Base-by-base conservation (phyloP, 108 stramenopile species). In the Chaetoceros tenuissimus region DNA sequence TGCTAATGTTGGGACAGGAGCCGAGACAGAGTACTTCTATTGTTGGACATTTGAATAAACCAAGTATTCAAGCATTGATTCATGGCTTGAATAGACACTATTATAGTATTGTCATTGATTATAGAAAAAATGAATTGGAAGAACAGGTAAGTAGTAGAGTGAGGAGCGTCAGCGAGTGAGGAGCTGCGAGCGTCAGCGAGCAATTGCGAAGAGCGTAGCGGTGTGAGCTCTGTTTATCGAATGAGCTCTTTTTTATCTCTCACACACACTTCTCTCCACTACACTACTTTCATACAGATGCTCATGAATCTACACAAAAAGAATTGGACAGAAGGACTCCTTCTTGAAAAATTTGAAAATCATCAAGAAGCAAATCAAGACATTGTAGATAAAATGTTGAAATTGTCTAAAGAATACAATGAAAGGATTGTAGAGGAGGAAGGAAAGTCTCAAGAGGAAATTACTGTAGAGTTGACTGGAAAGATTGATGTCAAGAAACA, bases 111-210 rank as follows among this genome's bases (percentile, higher is more conserved):
- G 95, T 96, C 55, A 98, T 99, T 64, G 96, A 96, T 64, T 99
- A 97, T 68, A 84, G 99, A 26, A 99, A 97, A 87, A 98, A 98
- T 67, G 99, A 98, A 65, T 79, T 99, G 43, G 99, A 99, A 71
- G 97, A 98, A 61, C 97, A n/a, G n/a, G n/a, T n/a, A n/a, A n/a
- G n/a, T n/a, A n/a, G n/a, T n/a, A n/a, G n/a, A n/a, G n/a, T n/a
- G n/a, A n/a, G n/a, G n/a, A n/a, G 76, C 63, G 68, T 71, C 46
- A 16, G 28, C 44, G 44, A 45, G 44, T 17, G n/a, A n/a, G n/a
- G n/a, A n/a, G n/a, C n/a, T n/a, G n/a, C n/a, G n/a, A n/a, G n/a
- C n/a, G n/a, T n/a, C n/a, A n/a, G n/a, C n/a, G n/a, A n/a, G n/a
- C n/a, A n/a, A n/a, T n/a, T n/a, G n/a, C n/a, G n/a, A n/a, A 45